phyloP scores from a whole-genome alignment of 164 flowering plant species.

The Vitis rotundifolia region DNA sequence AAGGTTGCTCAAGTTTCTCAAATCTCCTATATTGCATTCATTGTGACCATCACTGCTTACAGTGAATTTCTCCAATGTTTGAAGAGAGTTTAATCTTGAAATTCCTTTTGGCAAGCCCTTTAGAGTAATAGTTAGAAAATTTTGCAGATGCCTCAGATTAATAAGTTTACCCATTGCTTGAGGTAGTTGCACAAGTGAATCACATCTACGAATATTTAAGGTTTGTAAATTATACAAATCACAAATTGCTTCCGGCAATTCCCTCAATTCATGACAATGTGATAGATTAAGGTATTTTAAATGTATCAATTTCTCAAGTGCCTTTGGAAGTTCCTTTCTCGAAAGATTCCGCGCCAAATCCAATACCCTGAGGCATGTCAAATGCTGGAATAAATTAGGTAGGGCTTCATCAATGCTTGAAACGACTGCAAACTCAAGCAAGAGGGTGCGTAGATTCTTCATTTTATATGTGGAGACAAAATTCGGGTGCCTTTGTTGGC shows the following conservation, averaged over 20 bases:
- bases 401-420: no score
- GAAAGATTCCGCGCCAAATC: not conserved
- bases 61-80: not conserved
- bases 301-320: conserved; percentile 11
- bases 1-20: conserved; percentile 14
- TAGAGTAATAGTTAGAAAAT: no score
- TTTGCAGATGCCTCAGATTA: conserved; percentile 15
- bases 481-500: not conserved
- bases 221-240: conserved; percentile 13
- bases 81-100: conserved; percentile 5
- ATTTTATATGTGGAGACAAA: not conserved
- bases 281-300: conserved; percentile 17
- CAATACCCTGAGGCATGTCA: conserved; percentile 13
- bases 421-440: not conserved
- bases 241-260: conserved; percentile 9
- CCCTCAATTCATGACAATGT: not conserved
- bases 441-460: conserved; percentile 7
- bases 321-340: not conserved
- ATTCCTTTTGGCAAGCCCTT: conserved; percentile 18
- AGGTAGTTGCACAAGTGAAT: conserved; percentile 8
- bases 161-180: conserved; percentile 11
- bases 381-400: not conserved
- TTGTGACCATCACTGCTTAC: not conserved
- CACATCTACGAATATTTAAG: conserved; percentile 1
- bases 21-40: conserved; percentile 1